Conservation (phyloP, 345 rosid species). For the Moricandia arvensis region DNA sequence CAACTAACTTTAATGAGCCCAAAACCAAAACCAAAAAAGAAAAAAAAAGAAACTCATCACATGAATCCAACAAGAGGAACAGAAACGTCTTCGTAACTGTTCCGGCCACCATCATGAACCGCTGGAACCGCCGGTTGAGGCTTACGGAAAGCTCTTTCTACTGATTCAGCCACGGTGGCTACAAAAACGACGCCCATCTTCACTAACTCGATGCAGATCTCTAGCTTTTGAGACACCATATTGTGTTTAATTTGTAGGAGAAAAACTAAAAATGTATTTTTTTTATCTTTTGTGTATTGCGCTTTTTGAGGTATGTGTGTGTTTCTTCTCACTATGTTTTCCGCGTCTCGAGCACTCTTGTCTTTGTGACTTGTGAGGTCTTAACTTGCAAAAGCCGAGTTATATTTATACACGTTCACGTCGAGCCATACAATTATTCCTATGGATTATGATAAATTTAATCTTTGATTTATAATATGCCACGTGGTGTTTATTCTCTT, state of each 20-base stretch:
- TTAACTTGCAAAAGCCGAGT: slow-evolving; percentile 17
- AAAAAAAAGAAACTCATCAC: slow-evolving; percentile 34
- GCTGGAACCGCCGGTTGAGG: slow-evolving; percentile 7
- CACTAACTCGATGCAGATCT: slow-evolving; percentile 47
- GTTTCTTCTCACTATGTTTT: slow-evolving; percentile 7
- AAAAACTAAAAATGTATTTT: neutral
- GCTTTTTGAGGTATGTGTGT: slow-evolving; percentile 22
- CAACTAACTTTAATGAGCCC: slow-evolving; percentile 26
- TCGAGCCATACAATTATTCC: neutral
- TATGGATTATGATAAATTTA: slow-evolving; percentile 23
- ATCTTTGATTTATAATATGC: slow-evolving; percentile 14
- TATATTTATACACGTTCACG: slow-evolving; percentile 21
- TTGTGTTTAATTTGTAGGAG: slow-evolving; percentile 5
- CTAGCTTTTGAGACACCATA: slow-evolving; percentile 54
- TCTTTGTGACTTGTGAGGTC: slow-evolving; percentile 30
- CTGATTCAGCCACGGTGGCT: slow-evolving; percentile 48
- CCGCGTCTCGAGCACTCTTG: slow-evolving; percentile 28
- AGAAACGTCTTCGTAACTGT: slow-evolving; percentile 25
- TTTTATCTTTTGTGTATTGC: slow-evolving; percentile 6
- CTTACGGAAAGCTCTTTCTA: slow-evolving; percentile 33
- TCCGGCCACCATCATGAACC: slow-evolving; percentile 19
- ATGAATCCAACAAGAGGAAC: slow-evolving; percentile 52
- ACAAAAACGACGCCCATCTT: slow-evolving; percentile 48
- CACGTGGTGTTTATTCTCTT: slow-evolving; percentile 20
- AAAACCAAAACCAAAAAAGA: slow-evolving; percentile 5